Evolutionary conservation across 2,329 filamentous ascomycete species (phyloP).

Genomic region (Penicillium sp.): DNA sequence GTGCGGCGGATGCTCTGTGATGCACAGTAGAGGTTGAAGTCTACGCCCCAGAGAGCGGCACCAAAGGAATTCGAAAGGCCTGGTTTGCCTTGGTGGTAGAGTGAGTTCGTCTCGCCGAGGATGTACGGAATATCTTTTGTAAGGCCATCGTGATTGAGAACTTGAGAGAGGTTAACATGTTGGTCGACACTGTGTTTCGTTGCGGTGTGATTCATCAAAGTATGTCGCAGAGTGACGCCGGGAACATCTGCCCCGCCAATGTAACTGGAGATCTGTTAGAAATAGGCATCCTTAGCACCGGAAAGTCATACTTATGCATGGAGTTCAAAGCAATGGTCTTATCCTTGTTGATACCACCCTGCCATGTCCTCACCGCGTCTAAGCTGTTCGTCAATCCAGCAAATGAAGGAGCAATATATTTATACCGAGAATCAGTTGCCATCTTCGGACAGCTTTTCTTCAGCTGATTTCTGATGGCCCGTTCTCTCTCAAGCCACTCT

Average conservation of each 20-base stretch:
- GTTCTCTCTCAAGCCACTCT: slow-evolving; percentile 61
- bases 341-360: slow-evolving; percentile 55
- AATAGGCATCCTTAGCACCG: neutral
- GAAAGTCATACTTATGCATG: slow-evolving; percentile 57
- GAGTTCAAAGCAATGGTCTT: slow-evolving; percentile 56
- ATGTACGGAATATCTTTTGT: slow-evolving; percentile 53
- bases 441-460: slow-evolving; percentile 55
- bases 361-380: slow-evolving; percentile 54
- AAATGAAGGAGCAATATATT: slow-evolving; percentile 62
- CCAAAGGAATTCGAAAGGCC: slow-evolving; percentile 67
- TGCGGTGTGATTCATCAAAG: slow-evolving; percentile 64
- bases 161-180: slow-evolving; percentile 52
- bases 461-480: slow-evolving; percentile 51
- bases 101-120: slow-evolving; percentile 63
- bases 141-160: slow-evolving; percentile 39
- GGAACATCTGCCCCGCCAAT: slow-evolving; percentile 62
- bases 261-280: slow-evolving; percentile 49
- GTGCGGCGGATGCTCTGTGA: slow-evolving; percentile 58
- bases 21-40: slow-evolving; percentile 63
- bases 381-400: slow-evolving; percentile 56
- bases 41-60: slow-evolving; percentile 65
- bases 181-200: slow-evolving; percentile 53
- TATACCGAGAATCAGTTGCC: slow-evolving; percentile 43
- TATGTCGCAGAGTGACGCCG: slow-evolving; percentile 63
- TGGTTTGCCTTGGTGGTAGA: slow-evolving; percentile 63